phyloP scores from a whole-genome alignment of 768 basidiomycete genomes.

The Epithele typhae region DNA sequence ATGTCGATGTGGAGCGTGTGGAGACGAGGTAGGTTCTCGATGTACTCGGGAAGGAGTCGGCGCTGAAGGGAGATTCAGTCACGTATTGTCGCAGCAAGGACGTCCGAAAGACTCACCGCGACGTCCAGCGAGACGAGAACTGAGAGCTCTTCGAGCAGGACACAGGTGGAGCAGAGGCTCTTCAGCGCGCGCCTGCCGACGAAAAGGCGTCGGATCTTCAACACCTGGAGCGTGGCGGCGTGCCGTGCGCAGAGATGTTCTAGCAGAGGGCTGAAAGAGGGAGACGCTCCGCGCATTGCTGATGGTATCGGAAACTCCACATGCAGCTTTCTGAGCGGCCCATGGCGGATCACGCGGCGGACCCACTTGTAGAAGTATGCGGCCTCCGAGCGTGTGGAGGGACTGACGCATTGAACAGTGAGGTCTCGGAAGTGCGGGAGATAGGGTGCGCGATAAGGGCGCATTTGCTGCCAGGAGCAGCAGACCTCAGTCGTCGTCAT shows the following conservation, averaged over 20 bases:
- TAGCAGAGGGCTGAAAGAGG: constrained; percentile 32
- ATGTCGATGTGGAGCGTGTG: no score
- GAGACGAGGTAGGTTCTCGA: no score
- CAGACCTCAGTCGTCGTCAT: constrained; percentile 6
- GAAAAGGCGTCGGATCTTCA: constrained; percentile 29
- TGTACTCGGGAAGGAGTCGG: no score
- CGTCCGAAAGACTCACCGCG: constrained; percentile 30
- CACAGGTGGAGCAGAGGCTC: constrained; percentile 29
- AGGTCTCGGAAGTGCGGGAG: constrained; percentile 29
- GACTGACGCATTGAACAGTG: constrained; percentile 24
- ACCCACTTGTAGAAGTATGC: constrained; percentile 38
- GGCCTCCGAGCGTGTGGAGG: constrained; percentile 22
- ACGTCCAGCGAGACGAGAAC: constrained; percentile 28
- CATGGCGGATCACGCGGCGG: constrained; percentile 29
- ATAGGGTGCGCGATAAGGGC: constrained; percentile 9
- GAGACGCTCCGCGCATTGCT: constrained; percentile 20
- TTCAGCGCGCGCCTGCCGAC: constrained; percentile 26
- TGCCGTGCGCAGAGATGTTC: constrained; percentile 37
- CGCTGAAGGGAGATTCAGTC: no score
- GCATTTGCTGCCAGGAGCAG: constrained; percentile 46
- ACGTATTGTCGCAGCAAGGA: no score
- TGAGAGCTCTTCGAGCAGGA: constrained; percentile 32
- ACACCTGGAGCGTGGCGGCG: constrained; percentile 25
- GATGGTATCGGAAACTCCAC: no score
- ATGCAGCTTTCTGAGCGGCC: constrained; percentile 31